Evolutionary conservation across 2,329 filamentous ascomycete species (phyloP), one percentile per base, ranked within the genome.

Genomic region (Ophiognomonia clavigignenti-juglandacearum): DNA sequence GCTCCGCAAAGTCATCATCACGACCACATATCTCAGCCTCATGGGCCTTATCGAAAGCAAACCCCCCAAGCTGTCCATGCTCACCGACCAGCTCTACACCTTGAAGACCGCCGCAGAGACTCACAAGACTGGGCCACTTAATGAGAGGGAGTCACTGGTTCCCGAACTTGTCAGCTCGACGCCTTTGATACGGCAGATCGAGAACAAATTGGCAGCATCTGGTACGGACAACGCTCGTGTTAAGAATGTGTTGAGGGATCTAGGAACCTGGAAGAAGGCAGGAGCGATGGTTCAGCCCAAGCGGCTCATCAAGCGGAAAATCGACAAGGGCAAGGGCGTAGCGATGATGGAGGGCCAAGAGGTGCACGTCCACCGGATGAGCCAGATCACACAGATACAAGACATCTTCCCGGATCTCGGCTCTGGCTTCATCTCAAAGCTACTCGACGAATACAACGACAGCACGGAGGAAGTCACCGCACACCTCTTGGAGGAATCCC

Each of bases 341-440:
- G 67, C 65, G 48, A 48, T 48, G 14, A 16, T n/a, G n/a, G 59
- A 63, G 32, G 64, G 67, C 37, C 60, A 64, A 4, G 61, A 77
- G 36, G 70, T 91, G 27, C 88, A 93, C 59, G 70, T 92, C 19
- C 89, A 96, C 64, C 83, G 76, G 35, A 85, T 95, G 80, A 91
- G 86, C 57, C 80, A 92, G 40, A 82, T 97, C 43, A 86, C 86
- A 0, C 88, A 95, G 62, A 77, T 98, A n/a, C 90, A 96, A 61
- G 92, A 98, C 60, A 73, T 97, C 0, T 96, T 97, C 59, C 89
- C 92, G 0, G 82, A 95, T 53, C 72, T 97, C 9, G 90, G 91
- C 5, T 84, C 87, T 4, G 87, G 78, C 0, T 97, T 96, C 60
- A 72, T 97, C 14, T 75, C 87, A 16, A 85, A 79, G 57, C 74